phyloP scores from a whole-genome alignment of 2,329 filamentous ascomycete genomes.

The Aspergillus sp. region DNA sequence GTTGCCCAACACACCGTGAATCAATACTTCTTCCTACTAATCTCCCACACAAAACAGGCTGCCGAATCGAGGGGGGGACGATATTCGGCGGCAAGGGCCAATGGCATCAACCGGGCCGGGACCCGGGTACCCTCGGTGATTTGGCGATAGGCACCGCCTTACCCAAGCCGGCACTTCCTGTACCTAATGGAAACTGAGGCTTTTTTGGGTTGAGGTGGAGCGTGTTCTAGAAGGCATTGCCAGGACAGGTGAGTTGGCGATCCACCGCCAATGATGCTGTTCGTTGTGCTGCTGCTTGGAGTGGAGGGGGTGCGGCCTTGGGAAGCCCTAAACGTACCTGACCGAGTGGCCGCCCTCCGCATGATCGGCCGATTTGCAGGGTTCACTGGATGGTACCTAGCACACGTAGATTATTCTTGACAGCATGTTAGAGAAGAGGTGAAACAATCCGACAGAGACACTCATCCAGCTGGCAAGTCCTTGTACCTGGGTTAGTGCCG shows the following conservation, averaged over 20 bases:
- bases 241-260: conserved; percentile 1
- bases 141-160: conserved; percentile 11
- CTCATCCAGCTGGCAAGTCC: background rate
- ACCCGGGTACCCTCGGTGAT: conserved; percentile 20
- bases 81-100: conserved; percentile 18
- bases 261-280: background rate
- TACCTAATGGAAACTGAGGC: conserved; percentile 19
- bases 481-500: too few species aligned
- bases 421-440: background rate
- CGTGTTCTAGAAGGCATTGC: conserved; percentile 16
- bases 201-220: conserved; percentile 10
- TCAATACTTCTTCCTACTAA: too few species aligned
- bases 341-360: background rate
- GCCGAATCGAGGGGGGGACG: background rate
- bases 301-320: background rate
- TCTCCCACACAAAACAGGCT: background rate
- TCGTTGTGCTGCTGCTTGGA: too few species aligned
- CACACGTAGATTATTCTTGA: background rate
- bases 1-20: conserved; percentile 3
- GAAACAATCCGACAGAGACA: background rate
- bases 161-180: conserved; percentile 13
- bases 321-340: background rate
- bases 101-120: conserved; percentile 21
- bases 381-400: background rate
- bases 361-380: background rate